These are phyloP conservation scores for Dictyostelium intermedium DNA, from an alignment of 78 protist genomes.

Conservation along the genomic window DNA sequence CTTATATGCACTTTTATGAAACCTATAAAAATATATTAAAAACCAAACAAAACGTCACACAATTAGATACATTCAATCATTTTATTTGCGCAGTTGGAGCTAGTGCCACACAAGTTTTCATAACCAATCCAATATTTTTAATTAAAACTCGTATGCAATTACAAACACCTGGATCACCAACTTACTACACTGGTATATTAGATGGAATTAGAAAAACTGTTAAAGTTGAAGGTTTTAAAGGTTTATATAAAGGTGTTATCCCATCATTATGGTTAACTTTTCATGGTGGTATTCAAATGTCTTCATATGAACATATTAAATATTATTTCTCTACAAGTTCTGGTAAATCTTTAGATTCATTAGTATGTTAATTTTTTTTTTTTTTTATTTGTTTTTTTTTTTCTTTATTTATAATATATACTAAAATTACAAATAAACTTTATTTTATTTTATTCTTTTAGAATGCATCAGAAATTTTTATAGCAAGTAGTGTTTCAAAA, in stretches of 20 bases:
- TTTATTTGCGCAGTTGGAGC: slow-evolving; percentile 52
- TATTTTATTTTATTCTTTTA: too few relatives aligned
- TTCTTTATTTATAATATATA: too few relatives aligned
- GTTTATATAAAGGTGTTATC: slow-evolving; percentile 62
- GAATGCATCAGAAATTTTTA: slow-evolving; percentile 38
- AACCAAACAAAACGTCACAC: neutral
- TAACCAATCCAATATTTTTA: slow-evolving; percentile 74
- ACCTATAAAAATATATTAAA: slow-evolving; percentile 27
- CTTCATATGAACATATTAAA: slow-evolving; percentile 50
- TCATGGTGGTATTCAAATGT: slow-evolving; percentile 80
- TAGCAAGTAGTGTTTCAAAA: slow-evolving; percentile 66
- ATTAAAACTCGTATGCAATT: slow-evolving; percentile 76
- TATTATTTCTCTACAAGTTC: neutral
- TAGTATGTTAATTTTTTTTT: neutral
- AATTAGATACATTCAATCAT: neutral
- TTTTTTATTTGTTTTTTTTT: neutral
- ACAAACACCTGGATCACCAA: slow-evolving; percentile 14
- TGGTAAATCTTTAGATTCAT: neutral
- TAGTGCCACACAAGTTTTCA: slow-evolving; percentile 43
- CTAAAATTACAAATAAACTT: too few relatives aligned
- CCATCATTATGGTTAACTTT: slow-evolving; percentile 69
- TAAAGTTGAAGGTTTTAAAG: slow-evolving; percentile 43
- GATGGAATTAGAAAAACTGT: slow-evolving; percentile 69
- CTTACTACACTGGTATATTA: slow-evolving; percentile 53
- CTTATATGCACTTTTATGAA: slow-evolving; percentile 65